phyloP scores from a whole-genome alignment of 2,329 filamentous ascomycete genomes.

The Knoxdaviesia proteae region DNA sequence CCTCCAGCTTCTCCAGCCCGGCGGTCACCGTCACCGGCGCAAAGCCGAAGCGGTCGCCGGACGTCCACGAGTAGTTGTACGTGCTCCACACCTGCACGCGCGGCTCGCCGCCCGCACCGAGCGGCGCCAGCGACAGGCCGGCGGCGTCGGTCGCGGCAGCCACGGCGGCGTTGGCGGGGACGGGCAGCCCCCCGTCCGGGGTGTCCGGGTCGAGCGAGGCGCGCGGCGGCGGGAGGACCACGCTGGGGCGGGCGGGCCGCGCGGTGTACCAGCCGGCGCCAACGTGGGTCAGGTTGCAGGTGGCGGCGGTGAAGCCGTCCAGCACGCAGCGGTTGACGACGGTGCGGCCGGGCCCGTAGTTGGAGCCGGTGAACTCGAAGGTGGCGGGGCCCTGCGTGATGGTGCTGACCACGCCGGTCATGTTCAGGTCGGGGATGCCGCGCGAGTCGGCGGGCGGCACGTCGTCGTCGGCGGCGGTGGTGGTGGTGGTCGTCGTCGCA shows the following conservation, averaged over 20 bases:
- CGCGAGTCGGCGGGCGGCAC: slow-evolving; percentile 3
- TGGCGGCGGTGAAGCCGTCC: slow-evolving; percentile 8
- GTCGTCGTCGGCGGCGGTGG: slow-evolving; percentile 2
- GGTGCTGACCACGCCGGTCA: slow-evolving; percentile 8
- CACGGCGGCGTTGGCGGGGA: too few relatives aligned
- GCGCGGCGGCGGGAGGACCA: too few relatives aligned
- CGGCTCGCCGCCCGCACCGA: slow-evolving; percentile 5
- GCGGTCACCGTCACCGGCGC: slow-evolving; percentile 10
- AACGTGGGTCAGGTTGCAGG: slow-evolving; percentile 10
- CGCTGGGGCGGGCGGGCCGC: not conserved
- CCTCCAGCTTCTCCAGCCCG: slow-evolving; percentile 4
- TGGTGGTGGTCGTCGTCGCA: too few relatives aligned
- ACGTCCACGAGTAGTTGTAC: slow-evolving; percentile 11
- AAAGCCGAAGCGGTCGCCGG: slow-evolving; percentile 10
- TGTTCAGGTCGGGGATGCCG: slow-evolving; percentile 3
- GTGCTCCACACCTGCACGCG: slow-evolving; percentile 5
- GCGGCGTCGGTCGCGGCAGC: too few relatives aligned
- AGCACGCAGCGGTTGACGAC: slow-evolving; percentile 10
- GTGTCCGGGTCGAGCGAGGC: not conserved
- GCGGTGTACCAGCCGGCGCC: slow-evolving; percentile 9
- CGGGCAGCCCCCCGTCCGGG: slow-evolving; percentile 1
- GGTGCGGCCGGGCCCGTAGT: slow-evolving; percentile 7
- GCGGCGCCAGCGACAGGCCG: not conserved
- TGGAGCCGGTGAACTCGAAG: slow-evolving; percentile 9
- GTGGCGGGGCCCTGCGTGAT: slow-evolving; percentile 10